Conservation (phyloP, 2,329 filamentous ascomycete genomes). For the Penicillium capsulatum region DNA sequence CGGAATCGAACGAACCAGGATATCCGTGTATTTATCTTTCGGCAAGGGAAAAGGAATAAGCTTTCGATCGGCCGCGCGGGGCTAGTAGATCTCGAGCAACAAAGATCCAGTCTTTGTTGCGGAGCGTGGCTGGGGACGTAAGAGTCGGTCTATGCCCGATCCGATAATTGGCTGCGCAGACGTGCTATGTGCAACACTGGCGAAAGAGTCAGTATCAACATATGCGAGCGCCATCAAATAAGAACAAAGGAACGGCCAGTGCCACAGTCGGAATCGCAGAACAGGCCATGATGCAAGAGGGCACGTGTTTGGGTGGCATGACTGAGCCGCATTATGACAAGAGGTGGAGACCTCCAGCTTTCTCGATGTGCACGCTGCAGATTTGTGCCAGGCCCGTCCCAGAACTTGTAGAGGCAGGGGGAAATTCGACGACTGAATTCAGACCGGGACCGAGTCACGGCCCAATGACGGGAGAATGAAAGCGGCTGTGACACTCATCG, state of each 20-base stretch:
- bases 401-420: not conserved
- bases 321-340: constrained; percentile 12
- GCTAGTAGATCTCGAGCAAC: constrained; percentile 7
- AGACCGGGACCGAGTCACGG: too few species aligned
- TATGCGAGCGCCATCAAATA: not conserved
- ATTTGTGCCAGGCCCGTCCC: not conserved
- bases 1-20: too few species aligned
- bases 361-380: constrained; percentile 2
- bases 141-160: constrained; percentile 8
- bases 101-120: constrained; percentile 20
- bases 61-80: too few species aligned
- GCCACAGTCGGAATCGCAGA: not conserved
- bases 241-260: not conserved
- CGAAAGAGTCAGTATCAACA: not conserved
- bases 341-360: constrained; percentile 7
- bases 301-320: constrained; percentile 17
- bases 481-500: not conserved
- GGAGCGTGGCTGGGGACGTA: constrained; percentile 3
- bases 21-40: too few species aligned
- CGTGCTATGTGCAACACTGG: constrained; percentile 17
- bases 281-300: constrained; percentile 6
- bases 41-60: too few species aligned
- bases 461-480: not conserved
- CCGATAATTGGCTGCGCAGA: constrained; percentile 4
- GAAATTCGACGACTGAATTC: not conserved